A percentile compares a stretch with the other conserved stretches of the same genome.
phyloP scores from a whole-genome alignment of 2,329 filamentous ascomycete genomes.

The Colletotrichum liaoningense region DNA sequence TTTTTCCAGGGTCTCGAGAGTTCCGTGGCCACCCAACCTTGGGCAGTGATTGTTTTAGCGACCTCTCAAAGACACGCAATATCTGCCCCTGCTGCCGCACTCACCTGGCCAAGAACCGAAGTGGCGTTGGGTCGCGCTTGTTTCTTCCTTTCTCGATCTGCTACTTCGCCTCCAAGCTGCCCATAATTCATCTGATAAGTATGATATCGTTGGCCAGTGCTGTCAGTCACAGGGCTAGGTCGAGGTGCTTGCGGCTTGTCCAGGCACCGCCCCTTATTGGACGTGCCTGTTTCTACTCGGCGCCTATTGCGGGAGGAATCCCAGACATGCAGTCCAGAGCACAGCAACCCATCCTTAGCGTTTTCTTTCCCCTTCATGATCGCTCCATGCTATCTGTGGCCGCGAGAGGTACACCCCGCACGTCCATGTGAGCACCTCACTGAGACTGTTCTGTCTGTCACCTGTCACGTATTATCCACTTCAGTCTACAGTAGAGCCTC shows the following conservation, averaged over 20 bases:
- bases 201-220: slow-evolving; percentile 7
- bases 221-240: slow-evolving; percentile 3
- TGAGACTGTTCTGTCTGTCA: slow-evolving; percentile 1
- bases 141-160: background rate
- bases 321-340: background rate
- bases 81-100: too few species aligned
- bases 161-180: background rate
- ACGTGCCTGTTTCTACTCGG: background rate
- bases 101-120: too few species aligned
- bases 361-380: background rate
- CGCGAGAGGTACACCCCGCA: background rate
- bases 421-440: slow-evolving; percentile 16
- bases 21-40: background rate
- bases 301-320: background rate
- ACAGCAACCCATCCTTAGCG: slow-evolving; percentile 5
- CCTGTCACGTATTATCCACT: background rate
- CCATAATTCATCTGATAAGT: slow-evolving; percentile 7
- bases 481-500: background rate
- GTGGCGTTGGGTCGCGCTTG: background rate
- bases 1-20: background rate
- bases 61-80: background rate
- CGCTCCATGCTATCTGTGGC: background rate
- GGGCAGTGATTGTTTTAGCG: background rate
- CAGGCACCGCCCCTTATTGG: slow-evolving; percentile 24
- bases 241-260: slow-evolving; percentile 16